phyloP scores from a whole-genome alignment of 2,329 filamentous ascomycete genomes.

The Trichoderma afroharzianum region DNA sequence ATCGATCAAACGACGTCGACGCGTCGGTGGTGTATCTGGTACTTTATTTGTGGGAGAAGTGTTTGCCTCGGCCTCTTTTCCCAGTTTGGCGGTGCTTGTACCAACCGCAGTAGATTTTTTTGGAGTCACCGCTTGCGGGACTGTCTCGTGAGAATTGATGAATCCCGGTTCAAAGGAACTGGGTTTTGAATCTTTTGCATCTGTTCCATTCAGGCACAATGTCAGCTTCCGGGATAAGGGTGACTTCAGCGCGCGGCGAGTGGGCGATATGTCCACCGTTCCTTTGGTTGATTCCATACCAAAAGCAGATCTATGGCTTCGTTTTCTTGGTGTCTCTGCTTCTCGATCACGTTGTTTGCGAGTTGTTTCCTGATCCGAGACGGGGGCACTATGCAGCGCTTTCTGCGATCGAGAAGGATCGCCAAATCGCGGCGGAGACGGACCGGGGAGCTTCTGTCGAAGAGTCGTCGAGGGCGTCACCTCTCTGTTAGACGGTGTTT shows the following conservation, averaged over 20 bases:
- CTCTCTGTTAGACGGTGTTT: neutral
- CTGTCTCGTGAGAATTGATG: neutral
- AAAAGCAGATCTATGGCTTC: conserved; percentile 7
- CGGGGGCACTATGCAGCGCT: neutral
- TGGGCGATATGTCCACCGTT: neutral
- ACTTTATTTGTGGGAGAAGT: neutral
- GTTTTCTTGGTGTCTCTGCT: neutral
- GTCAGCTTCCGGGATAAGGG: neutral
- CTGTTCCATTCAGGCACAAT: neutral
- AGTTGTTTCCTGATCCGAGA: neutral
- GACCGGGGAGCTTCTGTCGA: neutral
- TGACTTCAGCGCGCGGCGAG: neutral
- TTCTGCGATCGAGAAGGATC: neutral
- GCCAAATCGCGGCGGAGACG: neutral
- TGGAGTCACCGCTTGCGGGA: neutral
- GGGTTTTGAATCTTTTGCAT: neutral
- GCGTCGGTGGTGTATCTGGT: neutral
- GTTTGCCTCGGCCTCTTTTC: neutral
- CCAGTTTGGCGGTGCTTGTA: neutral
- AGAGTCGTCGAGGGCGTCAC: neutral
- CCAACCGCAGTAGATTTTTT: neutral
- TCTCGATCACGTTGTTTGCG: neutral
- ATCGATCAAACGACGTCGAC: conserved; percentile 17
- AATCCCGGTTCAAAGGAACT: neutral
- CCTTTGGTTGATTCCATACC: neutral